Percentiles rank a stretch among this genome's conserved stretches.
phyloP scores from a whole-genome alignment of 306 rosid species.

The Rosa rugosa region DNA sequence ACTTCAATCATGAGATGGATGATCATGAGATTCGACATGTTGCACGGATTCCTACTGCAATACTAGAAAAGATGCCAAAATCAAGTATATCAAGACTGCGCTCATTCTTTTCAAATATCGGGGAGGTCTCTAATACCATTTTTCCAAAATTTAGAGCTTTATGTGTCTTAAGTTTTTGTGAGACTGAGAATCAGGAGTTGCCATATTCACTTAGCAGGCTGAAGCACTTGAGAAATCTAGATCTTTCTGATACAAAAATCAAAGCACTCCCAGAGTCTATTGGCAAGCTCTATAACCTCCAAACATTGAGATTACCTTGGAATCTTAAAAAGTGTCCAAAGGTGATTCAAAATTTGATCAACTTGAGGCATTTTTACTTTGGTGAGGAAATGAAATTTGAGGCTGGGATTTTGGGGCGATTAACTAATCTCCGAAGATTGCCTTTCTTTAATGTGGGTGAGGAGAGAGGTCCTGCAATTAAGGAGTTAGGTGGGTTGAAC shows the following conservation, averaged over 20 bases:
- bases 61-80: no score
- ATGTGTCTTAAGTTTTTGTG: no score
- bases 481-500: neutral
- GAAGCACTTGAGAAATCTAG: slow-evolving; percentile 14
- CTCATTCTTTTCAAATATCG: no score
- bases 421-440: neutral
- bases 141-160: no score
- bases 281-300: slow-evolving; percentile 2
- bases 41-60: no score
- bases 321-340: neutral
- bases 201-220: slow-evolving; percentile 11
- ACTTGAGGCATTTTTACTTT: neutral
- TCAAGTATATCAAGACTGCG: no score
- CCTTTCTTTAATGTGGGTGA: neutral
- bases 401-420: neutral
- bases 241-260: neutral
- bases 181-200: neutral
- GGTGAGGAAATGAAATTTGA: neutral
- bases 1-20: no score
- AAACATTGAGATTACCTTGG: neutral
- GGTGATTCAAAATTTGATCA: neutral
- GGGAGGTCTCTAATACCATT: no score
- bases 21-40: no score
- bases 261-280: neutral
- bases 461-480: neutral